phyloP scores from a whole-genome alignment of 331 rosid genomes.

The Malus hybrid region DNA sequence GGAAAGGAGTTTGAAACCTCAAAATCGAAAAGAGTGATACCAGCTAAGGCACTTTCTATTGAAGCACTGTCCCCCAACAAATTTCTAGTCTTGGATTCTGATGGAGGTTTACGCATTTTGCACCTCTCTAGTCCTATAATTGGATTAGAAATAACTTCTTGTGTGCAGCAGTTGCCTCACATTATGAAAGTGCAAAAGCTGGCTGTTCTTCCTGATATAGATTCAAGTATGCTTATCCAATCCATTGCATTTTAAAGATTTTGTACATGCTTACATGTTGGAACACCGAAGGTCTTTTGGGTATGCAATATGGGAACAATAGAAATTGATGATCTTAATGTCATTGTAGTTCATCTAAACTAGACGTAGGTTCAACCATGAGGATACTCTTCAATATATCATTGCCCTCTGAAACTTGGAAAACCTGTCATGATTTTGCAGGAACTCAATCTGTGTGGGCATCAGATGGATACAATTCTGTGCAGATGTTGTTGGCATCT shows the following conservation, averaged over 20 bases:
- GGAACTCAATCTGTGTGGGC: conserved; percentile 71
- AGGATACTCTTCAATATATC: not conserved
- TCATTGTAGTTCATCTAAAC: not conserved
- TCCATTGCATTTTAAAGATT: not conserved
- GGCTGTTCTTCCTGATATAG: conserved; percentile 56
- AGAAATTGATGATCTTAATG: not conserved
- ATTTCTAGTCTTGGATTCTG: conserved; percentile 68
- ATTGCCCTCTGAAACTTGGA: conserved; percentile 12
- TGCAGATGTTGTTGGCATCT: conserved; percentile 40
- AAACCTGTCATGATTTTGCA: conserved; percentile 22
- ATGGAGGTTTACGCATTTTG: conserved; percentile 65
- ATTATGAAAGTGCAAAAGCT: conserved; percentile 56
- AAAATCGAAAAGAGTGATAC: conserved; percentile 24
- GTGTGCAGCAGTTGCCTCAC: conserved; percentile 49
- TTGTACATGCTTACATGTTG: conserved; percentile 9
- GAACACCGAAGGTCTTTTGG: not conserved
- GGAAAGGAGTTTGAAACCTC: conserved; percentile 32
- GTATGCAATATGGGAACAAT: not conserved
- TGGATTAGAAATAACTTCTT: conserved; percentile 46
- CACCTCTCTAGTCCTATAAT: conserved; percentile 41
- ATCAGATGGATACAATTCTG: conserved; percentile 66
- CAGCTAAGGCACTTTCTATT: conserved; percentile 60
- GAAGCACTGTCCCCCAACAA: conserved; percentile 61
- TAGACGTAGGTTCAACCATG: not conserved
- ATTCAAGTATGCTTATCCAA: conserved; percentile 42